Evolutionary conservation across 352 stramenopile species (phyloP).

Genomic region (Phytophthora pinifolia): DNA sequence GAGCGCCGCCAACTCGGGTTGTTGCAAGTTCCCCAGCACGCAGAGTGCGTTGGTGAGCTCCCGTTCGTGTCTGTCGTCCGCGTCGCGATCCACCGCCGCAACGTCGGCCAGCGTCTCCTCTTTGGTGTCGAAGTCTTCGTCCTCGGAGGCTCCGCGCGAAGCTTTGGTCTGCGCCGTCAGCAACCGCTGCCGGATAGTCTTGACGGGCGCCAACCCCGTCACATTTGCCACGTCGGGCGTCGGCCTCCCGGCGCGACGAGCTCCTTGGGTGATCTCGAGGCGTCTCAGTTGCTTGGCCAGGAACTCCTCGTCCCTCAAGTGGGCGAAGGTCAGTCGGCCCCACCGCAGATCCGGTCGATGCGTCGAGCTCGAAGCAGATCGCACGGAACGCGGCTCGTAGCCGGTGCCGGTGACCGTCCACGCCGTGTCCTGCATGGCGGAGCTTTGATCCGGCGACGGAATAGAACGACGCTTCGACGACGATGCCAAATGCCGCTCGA

Average conservation of each 20-base stretch:
- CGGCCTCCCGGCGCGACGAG: constrained; percentile 17
- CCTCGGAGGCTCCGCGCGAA: constrained; percentile 15
- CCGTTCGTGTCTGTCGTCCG: constrained; percentile 24
- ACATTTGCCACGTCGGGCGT: background rate
- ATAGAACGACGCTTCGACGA: constrained; percentile 23
- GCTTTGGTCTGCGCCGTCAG: constrained; percentile 22
- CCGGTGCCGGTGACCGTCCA: constrained; percentile 24
- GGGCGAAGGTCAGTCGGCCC: constrained; percentile 59
- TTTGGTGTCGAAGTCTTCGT: constrained; percentile 31
- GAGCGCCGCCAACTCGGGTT: constrained; percentile 39
- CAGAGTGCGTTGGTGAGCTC: constrained; percentile 53
- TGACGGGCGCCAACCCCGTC: constrained; percentile 4
- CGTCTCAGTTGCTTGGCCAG: constrained; percentile 65
- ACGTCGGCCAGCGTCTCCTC: constrained; percentile 5
- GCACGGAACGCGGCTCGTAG: constrained; percentile 22
- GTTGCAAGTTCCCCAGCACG: constrained; percentile 50
- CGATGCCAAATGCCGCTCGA: background rate
- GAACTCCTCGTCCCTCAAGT: constrained; percentile 70
- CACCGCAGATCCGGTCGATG: constrained; percentile 62
- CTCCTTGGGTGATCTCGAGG: constrained; percentile 47
- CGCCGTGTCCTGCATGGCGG: constrained; percentile 17
- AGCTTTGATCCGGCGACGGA: constrained; percentile 8
- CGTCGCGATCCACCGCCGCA: background rate
- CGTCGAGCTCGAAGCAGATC: background rate
- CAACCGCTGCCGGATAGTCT: constrained; percentile 29